These are phyloP conservation scores for Neurospora hispaniola DNA, from an alignment of 495 filamentous ascomycete species.

Conservation along the genomic window DNA sequence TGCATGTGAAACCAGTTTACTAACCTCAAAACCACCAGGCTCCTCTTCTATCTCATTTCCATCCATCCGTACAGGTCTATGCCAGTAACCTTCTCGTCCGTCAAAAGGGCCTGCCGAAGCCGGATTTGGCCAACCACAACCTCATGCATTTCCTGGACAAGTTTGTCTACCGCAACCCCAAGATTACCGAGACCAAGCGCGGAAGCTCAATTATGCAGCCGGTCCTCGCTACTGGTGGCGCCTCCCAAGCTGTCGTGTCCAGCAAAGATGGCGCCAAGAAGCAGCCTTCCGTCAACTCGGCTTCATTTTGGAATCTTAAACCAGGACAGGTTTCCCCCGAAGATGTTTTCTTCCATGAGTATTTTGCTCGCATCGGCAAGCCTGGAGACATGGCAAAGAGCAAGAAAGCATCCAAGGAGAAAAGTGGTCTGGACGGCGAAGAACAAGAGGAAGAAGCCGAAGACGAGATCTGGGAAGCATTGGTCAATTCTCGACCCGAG, in stretches of 20 bases:
- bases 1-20: background rate
- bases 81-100: constrained; percentile 56
- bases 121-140: constrained; percentile 76
- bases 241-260: constrained; percentile 54
- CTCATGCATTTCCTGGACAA: constrained; percentile 93
- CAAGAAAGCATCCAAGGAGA: constrained; percentile 43
- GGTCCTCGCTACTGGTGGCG: constrained; percentile 52
- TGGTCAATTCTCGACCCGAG: constrained; percentile 50
- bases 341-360: constrained; percentile 96
- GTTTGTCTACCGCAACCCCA: constrained; percentile 89
- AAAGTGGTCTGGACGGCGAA: constrained; percentile 2
- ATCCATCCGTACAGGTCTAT: constrained; percentile 90
- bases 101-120: constrained; percentile 66
- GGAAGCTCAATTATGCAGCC: constrained; percentile 96
- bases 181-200: constrained; percentile 49
- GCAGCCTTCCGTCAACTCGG: constrained; percentile 59
- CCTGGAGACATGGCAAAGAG: constrained; percentile 42
- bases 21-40: constrained; percentile 26
- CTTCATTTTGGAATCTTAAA: constrained; percentile 85
- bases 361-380: constrained; percentile 76
- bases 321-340: constrained; percentile 76
- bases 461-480: constrained; percentile 87
- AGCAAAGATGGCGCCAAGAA: constrained; percentile 39
- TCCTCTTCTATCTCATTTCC: constrained; percentile 74
- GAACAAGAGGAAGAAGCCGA: constrained; percentile 42